phyloP scores from a whole-genome alignment of 345 rosid species.

The Populus alba region DNA sequence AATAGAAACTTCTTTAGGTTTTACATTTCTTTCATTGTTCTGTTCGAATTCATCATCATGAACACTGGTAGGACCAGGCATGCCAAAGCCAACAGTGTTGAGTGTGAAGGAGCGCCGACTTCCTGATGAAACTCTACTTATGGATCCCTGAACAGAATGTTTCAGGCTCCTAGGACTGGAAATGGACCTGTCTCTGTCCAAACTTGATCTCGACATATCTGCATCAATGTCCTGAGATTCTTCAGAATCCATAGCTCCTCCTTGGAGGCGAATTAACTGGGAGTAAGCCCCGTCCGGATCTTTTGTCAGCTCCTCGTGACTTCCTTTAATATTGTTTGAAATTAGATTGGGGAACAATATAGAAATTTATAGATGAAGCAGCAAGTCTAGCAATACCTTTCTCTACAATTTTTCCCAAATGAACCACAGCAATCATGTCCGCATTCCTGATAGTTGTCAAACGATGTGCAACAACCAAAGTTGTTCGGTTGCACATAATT shows the following conservation, averaged over 20 bases:
- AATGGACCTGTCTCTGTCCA: conserved; percentile 10
- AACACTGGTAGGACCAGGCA: conserved; percentile 31
- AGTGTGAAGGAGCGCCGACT: conserved; percentile 42
- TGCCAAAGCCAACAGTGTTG: conserved; percentile 14
- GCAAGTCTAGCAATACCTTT: conserved; percentile 45
- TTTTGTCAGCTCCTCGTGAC: conserved; percentile 56
- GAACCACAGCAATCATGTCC: conserved; percentile 66
- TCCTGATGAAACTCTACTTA: conserved; percentile 43
- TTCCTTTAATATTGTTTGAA: conserved; percentile 31
- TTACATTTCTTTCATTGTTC: conserved; percentile 12
- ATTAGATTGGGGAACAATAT: neutral
- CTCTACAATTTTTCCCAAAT: conserved; percentile 72
- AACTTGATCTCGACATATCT: conserved; percentile 15
- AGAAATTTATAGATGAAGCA: neutral
- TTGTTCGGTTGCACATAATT: conserved; percentile 63
- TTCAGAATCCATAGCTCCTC: conserved; percentile 46
- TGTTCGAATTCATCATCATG: conserved; percentile 13
- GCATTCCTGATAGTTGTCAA: conserved; percentile 78
- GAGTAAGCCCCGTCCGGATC: conserved; percentile 73
- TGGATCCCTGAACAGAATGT: conserved; percentile 31
- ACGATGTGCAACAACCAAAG: conserved; percentile 86
- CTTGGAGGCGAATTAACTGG: conserved; percentile 73
- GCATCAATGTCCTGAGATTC: conserved; percentile 5
- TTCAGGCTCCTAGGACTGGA: conserved; percentile 30
- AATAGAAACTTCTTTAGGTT: conserved; percentile 47